A percentile compares a stretch with the other conserved stretches of the same genome.
Conservation (phyloP, 148 eudicot genomes). For the Camellia japonica region DNA sequence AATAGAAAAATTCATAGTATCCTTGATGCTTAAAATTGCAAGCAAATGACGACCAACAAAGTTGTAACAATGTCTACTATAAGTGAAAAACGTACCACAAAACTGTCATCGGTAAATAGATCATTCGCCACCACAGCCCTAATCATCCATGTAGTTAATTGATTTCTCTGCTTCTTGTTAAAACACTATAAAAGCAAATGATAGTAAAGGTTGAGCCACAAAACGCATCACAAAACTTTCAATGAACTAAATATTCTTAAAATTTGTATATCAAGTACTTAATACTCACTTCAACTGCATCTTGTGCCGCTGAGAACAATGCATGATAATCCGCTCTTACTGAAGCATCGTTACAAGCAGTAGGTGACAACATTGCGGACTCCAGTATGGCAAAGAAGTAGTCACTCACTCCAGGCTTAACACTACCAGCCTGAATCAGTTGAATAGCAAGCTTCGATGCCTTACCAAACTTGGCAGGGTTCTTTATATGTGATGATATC, state of each 20-base stretch:
- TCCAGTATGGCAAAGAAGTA: conserved; percentile 73
- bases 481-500: conserved; percentile 82
- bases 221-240: not conserved
- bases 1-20: not conserved
- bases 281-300: conserved; percentile 56
- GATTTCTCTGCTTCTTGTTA: conserved; percentile 67
- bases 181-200: conserved; percentile 48
- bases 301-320: conserved; percentile 77
- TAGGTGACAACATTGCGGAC: conserved; percentile 71
- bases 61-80: not conserved
- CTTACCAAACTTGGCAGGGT: conserved; percentile 61
- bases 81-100: conserved; percentile 65
- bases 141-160: conserved; percentile 60
- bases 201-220: conserved; percentile 1
- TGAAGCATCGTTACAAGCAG: conserved; percentile 64
- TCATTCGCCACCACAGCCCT: conserved; percentile 88
- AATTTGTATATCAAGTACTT: conserved; percentile 1
- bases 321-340: conserved; percentile 77
- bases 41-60: not conserved
- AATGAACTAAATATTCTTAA: not conserved
- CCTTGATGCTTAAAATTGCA: conserved; percentile 9
- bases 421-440: conserved; percentile 83
- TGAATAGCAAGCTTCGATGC: conserved; percentile 94
- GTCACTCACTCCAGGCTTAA: conserved; percentile 63
- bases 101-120: conserved; percentile 92